phyloP scores from a whole-genome alignment of 148 eudicot genomes.

The Rhododendron kiyosumense region DNA sequence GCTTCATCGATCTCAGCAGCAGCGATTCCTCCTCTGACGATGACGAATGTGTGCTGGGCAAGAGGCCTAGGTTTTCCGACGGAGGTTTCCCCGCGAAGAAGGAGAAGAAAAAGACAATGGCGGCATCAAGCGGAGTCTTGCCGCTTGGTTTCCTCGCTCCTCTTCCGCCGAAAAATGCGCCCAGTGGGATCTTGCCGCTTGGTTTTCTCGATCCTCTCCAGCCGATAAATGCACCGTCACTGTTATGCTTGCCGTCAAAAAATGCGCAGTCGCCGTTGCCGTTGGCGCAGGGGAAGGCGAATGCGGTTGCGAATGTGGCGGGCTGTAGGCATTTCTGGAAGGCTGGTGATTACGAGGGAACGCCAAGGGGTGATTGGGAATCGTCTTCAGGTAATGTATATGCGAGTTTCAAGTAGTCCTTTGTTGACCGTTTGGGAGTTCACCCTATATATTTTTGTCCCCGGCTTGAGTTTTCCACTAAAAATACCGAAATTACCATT shows the following conservation, averaged over 20 bases:
- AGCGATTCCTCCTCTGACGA: constrained; percentile 18
- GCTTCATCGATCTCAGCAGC: constrained; percentile 34
- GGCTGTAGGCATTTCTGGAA: constrained; percentile 83
- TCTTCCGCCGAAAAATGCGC: constrained; percentile 25
- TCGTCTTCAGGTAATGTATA: background rate
- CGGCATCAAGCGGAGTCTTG: constrained; percentile 10
- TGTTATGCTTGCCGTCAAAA: constrained; percentile 12
- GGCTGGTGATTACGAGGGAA: constrained; percentile 77
- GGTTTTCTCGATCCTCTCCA: constrained; percentile 70
- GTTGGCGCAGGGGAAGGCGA: background rate
- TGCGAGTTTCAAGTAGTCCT: background rate
- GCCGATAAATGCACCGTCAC: constrained; percentile 15
- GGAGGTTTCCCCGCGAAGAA: constrained; percentile 2
- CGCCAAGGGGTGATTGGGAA: constrained; percentile 38
- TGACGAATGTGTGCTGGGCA: background rate
- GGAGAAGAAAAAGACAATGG: constrained; percentile 36
- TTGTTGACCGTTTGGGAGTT: background rate
- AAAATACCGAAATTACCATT: too few species aligned
- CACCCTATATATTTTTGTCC: background rate
- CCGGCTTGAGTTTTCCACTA: background rate
- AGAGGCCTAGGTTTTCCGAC: constrained; percentile 28
- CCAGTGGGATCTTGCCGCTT: constrained; percentile 25
- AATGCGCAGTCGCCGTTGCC: constrained; percentile 11
- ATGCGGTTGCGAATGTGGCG: background rate
- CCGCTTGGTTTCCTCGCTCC: constrained; percentile 75